Percentiles rank a stretch among this genome's conserved stretches.
phyloP scores from a whole-genome alignment of 768 basidiomycete genomes.

The Boletellus ananas region DNA sequence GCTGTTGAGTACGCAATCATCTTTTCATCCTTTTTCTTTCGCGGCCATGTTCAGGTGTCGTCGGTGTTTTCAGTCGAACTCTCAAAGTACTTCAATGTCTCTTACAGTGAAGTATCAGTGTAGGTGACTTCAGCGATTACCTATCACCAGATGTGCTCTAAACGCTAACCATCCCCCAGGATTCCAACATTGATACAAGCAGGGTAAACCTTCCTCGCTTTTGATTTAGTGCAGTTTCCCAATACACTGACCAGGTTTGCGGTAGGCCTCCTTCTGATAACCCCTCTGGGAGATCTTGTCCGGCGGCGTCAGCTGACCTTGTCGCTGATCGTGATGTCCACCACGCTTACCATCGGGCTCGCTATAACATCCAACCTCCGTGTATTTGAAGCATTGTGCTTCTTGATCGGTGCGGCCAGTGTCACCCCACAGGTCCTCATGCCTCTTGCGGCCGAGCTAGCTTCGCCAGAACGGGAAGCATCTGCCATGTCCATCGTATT shows the following conservation, averaged over 20 bases:
- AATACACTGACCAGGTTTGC: conserved; percentile 51
- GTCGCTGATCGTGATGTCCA: conserved; percentile 48
- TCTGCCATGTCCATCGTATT: conserved; percentile 73
- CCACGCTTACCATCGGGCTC: conserved; percentile 65
- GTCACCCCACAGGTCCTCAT: conserved; percentile 76
- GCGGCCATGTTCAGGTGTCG: not conserved
- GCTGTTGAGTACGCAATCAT: conserved; percentile 52
- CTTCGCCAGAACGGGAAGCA: conserved; percentile 67
- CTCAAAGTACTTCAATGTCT: conserved; percentile 38
- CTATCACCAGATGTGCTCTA: not conserved
- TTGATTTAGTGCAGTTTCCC: not conserved
- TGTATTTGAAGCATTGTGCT: conserved; percentile 65
- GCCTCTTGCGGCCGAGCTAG: conserved; percentile 77
- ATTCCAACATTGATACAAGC: conserved; percentile 67
- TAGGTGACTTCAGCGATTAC: conserved; percentile 9
- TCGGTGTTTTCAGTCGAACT: conserved; percentile 26
- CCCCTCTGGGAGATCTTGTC: conserved; percentile 81
- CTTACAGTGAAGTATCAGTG: conserved; percentile 35
- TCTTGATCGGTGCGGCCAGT: conserved; percentile 65
- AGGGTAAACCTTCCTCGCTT: conserved; percentile 41
- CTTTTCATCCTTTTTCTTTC: not conserved
- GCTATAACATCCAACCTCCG: conserved; percentile 55
- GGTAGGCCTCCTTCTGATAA: conserved; percentile 65
- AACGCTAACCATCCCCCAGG: conserved; percentile 28
- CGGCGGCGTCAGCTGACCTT: conserved; percentile 71